A percentile compares a stretch with the other conserved stretches of the same genome.
Conservation (phyloP, 2,329 filamentous ascomycete genomes). For the Nemania sp. region DNA sequence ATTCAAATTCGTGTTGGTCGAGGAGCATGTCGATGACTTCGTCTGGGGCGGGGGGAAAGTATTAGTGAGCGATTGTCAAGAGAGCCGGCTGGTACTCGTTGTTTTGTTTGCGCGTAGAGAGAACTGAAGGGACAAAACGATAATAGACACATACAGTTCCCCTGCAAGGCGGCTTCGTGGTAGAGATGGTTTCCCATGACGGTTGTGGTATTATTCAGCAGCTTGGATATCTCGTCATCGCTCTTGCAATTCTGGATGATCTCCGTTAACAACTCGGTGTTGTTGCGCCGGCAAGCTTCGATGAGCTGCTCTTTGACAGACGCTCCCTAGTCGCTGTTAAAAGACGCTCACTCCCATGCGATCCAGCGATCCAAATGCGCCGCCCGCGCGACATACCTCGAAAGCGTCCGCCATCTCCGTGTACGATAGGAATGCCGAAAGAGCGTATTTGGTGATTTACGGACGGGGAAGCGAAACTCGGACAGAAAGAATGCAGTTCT, state of each 20-base stretch:
- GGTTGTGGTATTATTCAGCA: slow-evolving; percentile 85
- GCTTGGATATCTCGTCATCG: slow-evolving; percentile 68
- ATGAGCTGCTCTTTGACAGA: slow-evolving; percentile 83
- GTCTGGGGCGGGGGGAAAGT: slow-evolving; percentile 50
- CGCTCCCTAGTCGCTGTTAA: slow-evolving; percentile 66
- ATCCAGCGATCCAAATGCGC: neutral
- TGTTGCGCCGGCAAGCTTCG: slow-evolving; percentile 92
- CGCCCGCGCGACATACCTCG: slow-evolving; percentile 33
- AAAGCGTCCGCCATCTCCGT: slow-evolving; percentile 39
- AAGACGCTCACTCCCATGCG: neutral
- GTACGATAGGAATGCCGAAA: neutral
- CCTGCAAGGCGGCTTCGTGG: slow-evolving; percentile 83
- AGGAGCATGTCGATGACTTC: slow-evolving; percentile 81
- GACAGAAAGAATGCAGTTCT: neutral
- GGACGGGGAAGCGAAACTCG: neutral
- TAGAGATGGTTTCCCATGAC: slow-evolving; percentile 86
- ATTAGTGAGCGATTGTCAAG: slow-evolving; percentile 1
- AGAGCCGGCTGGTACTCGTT: neutral
- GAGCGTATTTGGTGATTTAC: neutral
- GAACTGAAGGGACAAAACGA: neutral
- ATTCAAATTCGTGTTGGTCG: slow-evolving; percentile 82
- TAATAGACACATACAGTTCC: slow-evolving; percentile 69
- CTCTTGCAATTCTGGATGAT: slow-evolving; percentile 65
- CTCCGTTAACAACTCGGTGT: slow-evolving; percentile 79
- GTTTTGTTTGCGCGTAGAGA: neutral